Evolutionary conservation across 306 rosid species (phyloP).

Genomic region (Echinosophora koreensis): DNA sequence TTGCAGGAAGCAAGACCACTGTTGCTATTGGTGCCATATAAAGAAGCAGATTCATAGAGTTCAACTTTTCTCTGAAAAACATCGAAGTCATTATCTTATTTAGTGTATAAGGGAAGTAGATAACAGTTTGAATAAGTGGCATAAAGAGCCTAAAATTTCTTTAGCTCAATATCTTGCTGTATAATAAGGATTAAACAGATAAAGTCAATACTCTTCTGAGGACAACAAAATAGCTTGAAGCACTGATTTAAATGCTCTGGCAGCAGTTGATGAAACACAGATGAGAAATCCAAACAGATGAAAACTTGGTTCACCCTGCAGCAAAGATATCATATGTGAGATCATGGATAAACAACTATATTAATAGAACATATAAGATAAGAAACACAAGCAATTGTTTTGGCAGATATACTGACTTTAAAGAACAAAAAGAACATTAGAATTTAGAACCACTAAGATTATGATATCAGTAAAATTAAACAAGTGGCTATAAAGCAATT

Average conservation of each 20-base stretch:
- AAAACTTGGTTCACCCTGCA: constrained; percentile 45
- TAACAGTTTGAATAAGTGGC: neutral
- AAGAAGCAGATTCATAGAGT: constrained; percentile 46
- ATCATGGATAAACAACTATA: neutral
- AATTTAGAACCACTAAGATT: no score
- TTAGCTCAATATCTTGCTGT: neutral
- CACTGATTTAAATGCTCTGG: constrained; percentile 47
- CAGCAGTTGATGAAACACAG: constrained; percentile 44
- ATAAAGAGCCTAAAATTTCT: neutral
- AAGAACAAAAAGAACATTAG: neutral
- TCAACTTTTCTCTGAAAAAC: constrained; percentile 37
- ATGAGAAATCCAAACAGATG: constrained; percentile 42
- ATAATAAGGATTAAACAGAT: neutral
- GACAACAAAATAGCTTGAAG: constrained; percentile 45
- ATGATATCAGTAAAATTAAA: no score
- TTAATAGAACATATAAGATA: neutral
- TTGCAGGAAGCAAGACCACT: constrained; percentile 33
- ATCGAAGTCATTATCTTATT: neutral
- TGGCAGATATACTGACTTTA: no score
- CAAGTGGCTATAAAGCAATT: neutral
- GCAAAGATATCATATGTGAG: neutral
- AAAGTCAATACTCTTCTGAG: constrained; percentile 40
- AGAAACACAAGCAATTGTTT: neutral
- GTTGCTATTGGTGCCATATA: constrained; percentile 47
- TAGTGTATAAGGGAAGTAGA: no score